These are phyloP conservation scores for Lunasporangiospora selenospora DNA, from an alignment of 192 early-diverging fungal species.

Conservation along the genomic window DNA sequence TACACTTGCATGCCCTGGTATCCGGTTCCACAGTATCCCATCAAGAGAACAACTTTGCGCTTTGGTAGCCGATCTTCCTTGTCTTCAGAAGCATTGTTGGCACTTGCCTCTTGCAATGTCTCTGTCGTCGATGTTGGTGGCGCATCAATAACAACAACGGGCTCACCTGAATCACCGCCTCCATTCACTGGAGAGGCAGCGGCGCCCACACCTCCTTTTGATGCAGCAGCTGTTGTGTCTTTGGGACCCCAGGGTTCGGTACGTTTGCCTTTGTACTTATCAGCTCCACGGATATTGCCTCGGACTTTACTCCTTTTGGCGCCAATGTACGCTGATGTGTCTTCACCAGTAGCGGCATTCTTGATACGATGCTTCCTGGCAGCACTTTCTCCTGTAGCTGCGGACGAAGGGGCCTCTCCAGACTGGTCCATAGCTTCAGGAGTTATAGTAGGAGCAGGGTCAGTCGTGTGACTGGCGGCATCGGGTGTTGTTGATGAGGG, in stretches of 20 bases:
- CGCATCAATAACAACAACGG: no score
- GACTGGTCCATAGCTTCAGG: no score
- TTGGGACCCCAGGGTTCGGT: constrained; percentile 15
- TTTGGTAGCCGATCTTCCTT: constrained; percentile 76
- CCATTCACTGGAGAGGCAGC: no score
- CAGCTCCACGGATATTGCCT: constrained; percentile 43
- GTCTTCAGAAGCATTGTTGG: constrained; percentile 20
- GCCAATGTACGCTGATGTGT: constrained; percentile 34
- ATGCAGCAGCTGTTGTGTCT: constrained; percentile 23
- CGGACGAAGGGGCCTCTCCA: no score
- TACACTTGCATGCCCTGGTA: constrained; percentile 98
- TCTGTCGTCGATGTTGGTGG: no score
- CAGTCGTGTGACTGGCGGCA: no score
- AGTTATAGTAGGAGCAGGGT: no score
- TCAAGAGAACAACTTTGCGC: constrained; percentile 84
- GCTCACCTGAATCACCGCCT: no score
- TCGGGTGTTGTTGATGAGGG: no score
- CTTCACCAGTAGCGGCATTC: constrained; percentile 24
- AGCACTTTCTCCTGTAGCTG: constrained; percentile 20
- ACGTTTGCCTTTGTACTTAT: constrained; percentile 43
- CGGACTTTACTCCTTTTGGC: constrained; percentile 38
- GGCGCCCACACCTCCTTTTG: constrained; percentile 17
- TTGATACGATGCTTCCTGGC: constrained; percentile 26
- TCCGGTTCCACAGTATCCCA: constrained; percentile 95
- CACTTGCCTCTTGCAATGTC: not conserved